Evolutionary conservation across 1,284 basidiomycete species (phyloP), one percentile per base, ranked within the genome.

Genomic region (Pyrrhoderma lamaoense): DNA sequence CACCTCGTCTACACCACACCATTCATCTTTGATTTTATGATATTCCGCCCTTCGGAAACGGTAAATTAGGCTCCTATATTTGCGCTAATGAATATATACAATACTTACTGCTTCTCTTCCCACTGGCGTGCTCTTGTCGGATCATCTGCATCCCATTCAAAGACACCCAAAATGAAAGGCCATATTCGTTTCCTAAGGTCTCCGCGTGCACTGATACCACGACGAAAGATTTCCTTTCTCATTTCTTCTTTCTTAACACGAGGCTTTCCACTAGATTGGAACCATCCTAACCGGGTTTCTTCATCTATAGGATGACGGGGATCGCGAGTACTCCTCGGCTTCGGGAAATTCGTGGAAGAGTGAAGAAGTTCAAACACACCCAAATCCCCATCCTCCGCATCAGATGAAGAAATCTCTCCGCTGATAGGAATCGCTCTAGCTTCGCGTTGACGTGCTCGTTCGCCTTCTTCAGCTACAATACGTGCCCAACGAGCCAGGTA

Each of bases 401-500:
- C 60, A 5, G 64, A 60, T 5, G 70, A 65, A 8, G 73, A 71
- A 0, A 74, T 68, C 21, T 40, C 38, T 14, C 45, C 21, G n/a
- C 13, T 22, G 7, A 52, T 25, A 13, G 80, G 77, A 7, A 87
- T 61, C 0, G 75, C 71, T 59, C 85, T 81, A 0, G 84, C 80
- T 65, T 96, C 92, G 46, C 79, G 75, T 55, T 82, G 71, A 31
- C 93, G 76, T 7, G 91, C 82, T 9, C 89, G 77, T 64, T 97
- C 93, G 5, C 93, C 93, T 64, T 96, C 93, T 67, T 96, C 93
- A 1, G 93, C 95, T 0, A 99, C 95, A 43, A 93, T 85, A 48
- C 93, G 75, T 0, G 96, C 95, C 96, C 96, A 99, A 25, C 91
- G 79, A 1, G 96, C 96, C 7, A 99, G 78, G 65, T 98, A 99